These are phyloP conservation scores for Pyrenula massariospora DNA, from an alignment of 495 filamentous ascomycete genomes.

Conservation along the genomic window DNA sequence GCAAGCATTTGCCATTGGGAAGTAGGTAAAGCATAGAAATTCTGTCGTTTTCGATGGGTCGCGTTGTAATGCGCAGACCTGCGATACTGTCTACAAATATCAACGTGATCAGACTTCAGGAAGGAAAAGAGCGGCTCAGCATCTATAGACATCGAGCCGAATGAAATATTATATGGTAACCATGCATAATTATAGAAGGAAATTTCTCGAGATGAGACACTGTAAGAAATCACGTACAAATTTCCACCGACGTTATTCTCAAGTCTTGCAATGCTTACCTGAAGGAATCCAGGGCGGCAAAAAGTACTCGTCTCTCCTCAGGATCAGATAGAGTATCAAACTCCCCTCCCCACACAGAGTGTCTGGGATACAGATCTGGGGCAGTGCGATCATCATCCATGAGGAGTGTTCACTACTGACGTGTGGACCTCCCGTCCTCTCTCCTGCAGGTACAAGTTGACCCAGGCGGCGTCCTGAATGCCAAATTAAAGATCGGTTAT, in stretches of 20 bases:
- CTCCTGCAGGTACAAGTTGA: too few relatives aligned
- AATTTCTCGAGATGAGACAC: constrained; percentile 7
- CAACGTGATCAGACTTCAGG: neutral
- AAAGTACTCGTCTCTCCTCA: constrained; percentile 65
- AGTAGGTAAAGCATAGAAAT: constrained; percentile 83
- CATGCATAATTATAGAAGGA: neutral
- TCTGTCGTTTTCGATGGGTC: constrained; percentile 77
- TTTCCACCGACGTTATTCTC: too few relatives aligned
- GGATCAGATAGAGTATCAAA: constrained; percentile 54
- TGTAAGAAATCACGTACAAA: too few relatives aligned
- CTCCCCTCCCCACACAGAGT: constrained; percentile 37
- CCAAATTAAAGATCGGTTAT: too few relatives aligned
- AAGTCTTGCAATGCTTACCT: constrained; percentile 49
- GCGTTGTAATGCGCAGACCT: constrained; percentile 71
- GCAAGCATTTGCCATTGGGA: constrained; percentile 72
- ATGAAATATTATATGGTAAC: too few relatives aligned
- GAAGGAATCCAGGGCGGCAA: constrained; percentile 73
- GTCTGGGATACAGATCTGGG: neutral
- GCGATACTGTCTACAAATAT: constrained; percentile 59
- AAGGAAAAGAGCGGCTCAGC: constrained; percentile 3
- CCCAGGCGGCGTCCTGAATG: too few relatives aligned
- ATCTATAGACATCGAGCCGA: constrained; percentile 5
- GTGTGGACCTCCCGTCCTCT: too few relatives aligned
- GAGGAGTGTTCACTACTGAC: too few relatives aligned
- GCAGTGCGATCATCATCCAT: neutral